Conservation (phyloP, 306 rosid species). For the Begonia masoniana region DNA sequence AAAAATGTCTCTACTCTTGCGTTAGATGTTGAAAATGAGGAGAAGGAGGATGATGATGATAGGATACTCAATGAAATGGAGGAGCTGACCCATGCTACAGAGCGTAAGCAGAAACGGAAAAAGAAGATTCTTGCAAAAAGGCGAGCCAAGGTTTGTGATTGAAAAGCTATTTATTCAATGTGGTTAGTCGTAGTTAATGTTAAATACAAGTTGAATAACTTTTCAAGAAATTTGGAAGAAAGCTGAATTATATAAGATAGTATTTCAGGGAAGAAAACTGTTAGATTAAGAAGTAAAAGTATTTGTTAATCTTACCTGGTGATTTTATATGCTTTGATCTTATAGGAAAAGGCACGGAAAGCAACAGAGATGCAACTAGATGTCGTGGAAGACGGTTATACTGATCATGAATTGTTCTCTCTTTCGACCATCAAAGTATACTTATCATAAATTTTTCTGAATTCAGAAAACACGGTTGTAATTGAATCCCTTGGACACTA, state of each 20-base stretch:
- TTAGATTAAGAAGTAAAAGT: too few species aligned
- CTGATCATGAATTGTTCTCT: slow-evolving; percentile 66
- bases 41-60: slow-evolving; percentile 48
- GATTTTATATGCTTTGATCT: slow-evolving; percentile 7
- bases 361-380: slow-evolving; percentile 83
- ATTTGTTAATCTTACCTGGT: too few species aligned
- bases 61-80: slow-evolving; percentile 87
- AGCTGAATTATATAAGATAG: too few species aligned
- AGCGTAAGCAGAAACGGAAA: slow-evolving; percentile 66
- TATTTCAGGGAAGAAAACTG: too few species aligned
- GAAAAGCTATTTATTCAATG: too few species aligned
- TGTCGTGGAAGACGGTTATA: slow-evolving; percentile 63
- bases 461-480: too few species aligned
- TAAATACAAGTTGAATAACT: too few species aligned
- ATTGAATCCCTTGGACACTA: too few species aligned
- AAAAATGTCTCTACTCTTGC: slow-evolving; percentile 26
- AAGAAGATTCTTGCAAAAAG: slow-evolving; percentile 71
- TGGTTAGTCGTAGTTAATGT: too few species aligned
- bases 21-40: slow-evolving; percentile 18
- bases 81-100: slow-evolving; percentile 64
- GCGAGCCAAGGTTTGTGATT: slow-evolving; percentile 51
- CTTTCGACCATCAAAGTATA: slow-evolving; percentile 84
- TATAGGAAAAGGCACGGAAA: slow-evolving; percentile 75
- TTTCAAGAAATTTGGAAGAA: too few species aligned
- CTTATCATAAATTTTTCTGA: too few species aligned